Conservation (phyloP, 202 grass and related monocot species). For the Musa balbisiana region DNA sequence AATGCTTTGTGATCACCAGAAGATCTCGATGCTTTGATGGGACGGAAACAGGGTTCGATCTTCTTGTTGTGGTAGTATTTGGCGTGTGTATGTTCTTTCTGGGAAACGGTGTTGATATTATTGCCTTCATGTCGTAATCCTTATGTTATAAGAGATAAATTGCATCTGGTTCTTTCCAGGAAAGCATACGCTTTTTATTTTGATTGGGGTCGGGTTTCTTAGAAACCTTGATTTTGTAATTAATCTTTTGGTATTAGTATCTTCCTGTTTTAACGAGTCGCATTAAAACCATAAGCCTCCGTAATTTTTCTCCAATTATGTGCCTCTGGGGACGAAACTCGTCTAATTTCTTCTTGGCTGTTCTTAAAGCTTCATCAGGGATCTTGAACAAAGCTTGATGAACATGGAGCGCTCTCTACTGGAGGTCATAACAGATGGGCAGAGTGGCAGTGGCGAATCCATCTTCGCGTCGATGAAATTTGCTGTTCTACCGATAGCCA, state of each 20-base stretch:
- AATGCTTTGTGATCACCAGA: not conserved
- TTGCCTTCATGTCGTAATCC: not conserved
- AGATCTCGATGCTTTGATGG: too few species aligned
- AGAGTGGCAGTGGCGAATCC: slow-evolving; percentile 50
- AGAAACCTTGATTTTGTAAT: not conserved
- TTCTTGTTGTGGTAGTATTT: not conserved
- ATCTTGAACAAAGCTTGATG: not conserved
- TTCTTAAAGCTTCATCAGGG: not conserved
- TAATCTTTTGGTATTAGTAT: not conserved
- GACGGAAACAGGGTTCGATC: too few species aligned
- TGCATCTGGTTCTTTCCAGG: not conserved
- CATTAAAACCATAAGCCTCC: not conserved
- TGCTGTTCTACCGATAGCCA: slow-evolving; percentile 80
- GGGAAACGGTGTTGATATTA: not conserved
- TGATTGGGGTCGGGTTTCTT: not conserved
- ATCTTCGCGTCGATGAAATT: slow-evolving; percentile 71
- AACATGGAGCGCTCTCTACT: slow-evolving; percentile 59
- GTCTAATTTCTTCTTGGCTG: not conserved
- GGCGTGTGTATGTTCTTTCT: not conserved
- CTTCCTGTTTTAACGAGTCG: too few species aligned
- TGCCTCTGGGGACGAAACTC: not conserved
- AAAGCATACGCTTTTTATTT: not conserved
- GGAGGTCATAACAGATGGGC: slow-evolving; percentile 46
- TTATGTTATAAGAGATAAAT: not conserved
- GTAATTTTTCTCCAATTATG: not conserved